Evolutionary conservation across 2,329 filamentous ascomycete genomes (phyloP), one percentile per base, ranked within the genome.

Genomic region (Colletotrichum caudatum): DNA sequence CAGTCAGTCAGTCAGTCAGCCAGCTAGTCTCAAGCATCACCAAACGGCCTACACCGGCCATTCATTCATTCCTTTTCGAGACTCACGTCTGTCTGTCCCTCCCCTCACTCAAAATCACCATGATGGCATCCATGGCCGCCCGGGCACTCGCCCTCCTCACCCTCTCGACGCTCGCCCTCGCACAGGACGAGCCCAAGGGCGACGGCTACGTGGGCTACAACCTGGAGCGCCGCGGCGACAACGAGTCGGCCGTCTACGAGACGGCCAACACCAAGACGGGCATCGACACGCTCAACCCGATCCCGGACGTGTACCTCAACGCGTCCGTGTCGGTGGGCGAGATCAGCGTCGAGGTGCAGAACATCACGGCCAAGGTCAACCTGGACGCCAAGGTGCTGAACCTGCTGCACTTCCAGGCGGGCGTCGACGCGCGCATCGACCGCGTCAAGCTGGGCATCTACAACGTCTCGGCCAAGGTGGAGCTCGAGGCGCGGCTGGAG

Each of bases 251-350:
- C 18, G 78, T 84, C 56, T 90, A 89, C 78, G 86, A 87, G 74
- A 90, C 88, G 0, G 84, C 81, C 54, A 82, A 83, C 74, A 89
- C 87, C 1, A 78, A 79, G 5, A 76, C 80, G 1, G 84, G 84
- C 58, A 83, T 84, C 26, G 82, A 81, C 8, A 76, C 81, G 1
- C 81, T 84, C 0, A 78, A 81, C 29, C 79, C 83, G 1, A 82
- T 84, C 57, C 89, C 89, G 3, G 89, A 91, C 74, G 88, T 90
- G 23, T 88, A 86, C 74, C 84, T 91, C 64, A 90, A 90, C 74
- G 89, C 89, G 11, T 85, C 83, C 1, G 85, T 90, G 0, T 83
- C 82, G 64, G 87, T 91, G 9, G 86, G 87, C 73, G 84, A 88
- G 76, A 90, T 91, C 79, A 82, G 84, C 77, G 84, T 91, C 67